A percentile compares a stretch with the other conserved stretches of the same genome.
Evolutionary conservation across 257 asterid species (phyloP).

Genomic region (Gentiana macrophylla): DNA sequence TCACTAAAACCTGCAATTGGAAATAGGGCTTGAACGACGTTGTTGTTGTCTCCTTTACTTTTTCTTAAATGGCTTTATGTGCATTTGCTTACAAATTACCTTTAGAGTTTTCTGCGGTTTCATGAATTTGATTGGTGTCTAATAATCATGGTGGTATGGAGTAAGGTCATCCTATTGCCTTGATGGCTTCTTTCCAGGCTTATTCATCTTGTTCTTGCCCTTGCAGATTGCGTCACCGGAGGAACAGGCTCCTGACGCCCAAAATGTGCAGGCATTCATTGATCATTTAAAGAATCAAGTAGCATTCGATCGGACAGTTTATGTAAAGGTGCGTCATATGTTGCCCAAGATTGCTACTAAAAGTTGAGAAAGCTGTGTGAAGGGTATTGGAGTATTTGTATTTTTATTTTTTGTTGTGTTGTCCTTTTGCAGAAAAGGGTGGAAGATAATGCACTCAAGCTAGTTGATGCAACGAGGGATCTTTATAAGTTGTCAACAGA

Average conservation of each 20-base stretch:
- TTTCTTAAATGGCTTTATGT: no score
- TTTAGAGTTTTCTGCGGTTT: no score
- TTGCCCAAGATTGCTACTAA: constrained; percentile 9
- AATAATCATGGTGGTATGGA: no score
- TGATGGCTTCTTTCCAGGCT: constrained; percentile 1
- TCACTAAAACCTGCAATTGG: no score
- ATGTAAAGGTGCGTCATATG: constrained; percentile 50
- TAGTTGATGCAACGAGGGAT: constrained; percentile 37
- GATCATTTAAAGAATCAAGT: constrained; percentile 53
- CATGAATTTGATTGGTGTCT: no score
- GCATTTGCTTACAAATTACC: no score
- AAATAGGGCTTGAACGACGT: background rate
- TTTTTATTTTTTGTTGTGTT: background rate
- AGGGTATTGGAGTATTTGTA: no score
- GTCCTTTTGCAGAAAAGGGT: constrained; percentile 46
- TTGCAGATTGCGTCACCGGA: constrained; percentile 34
- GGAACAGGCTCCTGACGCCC: constrained; percentile 31
- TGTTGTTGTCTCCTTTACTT: background rate
- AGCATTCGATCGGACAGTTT: constrained; percentile 42
- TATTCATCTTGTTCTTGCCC: constrained; percentile 17
- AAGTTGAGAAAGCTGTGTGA: constrained; percentile 8
- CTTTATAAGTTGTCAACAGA: constrained; percentile 47
- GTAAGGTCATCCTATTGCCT: no score
- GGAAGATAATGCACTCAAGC: constrained; percentile 57
- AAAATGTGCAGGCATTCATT: constrained; percentile 36